Evolutionary conservation across 306 rosid genomes (phyloP).

Genomic region (Hippophae tibetana): DNA sequence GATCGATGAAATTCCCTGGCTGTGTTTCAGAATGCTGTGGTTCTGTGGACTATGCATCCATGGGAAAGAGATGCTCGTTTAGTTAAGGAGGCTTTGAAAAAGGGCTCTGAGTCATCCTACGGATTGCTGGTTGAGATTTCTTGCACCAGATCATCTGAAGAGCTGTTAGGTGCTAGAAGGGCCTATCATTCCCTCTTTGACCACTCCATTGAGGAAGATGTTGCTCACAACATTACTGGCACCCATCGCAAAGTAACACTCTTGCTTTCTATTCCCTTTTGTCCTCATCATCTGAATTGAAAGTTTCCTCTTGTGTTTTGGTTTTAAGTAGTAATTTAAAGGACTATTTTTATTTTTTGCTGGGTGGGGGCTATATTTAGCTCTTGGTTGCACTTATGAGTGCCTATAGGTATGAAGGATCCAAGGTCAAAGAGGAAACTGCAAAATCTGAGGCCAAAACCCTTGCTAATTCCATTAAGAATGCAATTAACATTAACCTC

Average conservation of each 20-base stretch:
- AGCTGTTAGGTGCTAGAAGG: constrained; percentile 73
- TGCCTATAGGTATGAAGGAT: constrained; percentile 91
- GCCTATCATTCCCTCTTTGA: constrained; percentile 95
- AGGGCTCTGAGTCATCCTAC: constrained; percentile 37
- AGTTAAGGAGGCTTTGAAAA: constrained; percentile 54
- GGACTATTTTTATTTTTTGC: background rate
- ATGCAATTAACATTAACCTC: constrained; percentile 32
- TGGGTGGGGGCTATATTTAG: constrained; percentile 26
- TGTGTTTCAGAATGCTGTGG: constrained; percentile 55
- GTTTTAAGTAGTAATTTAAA: background rate
- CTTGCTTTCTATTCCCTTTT: background rate
- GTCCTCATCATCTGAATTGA: background rate
- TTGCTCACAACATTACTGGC: constrained; percentile 49
- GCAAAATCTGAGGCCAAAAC: constrained; percentile 65
- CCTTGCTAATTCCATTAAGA: constrained; percentile 43
- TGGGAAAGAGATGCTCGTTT: constrained; percentile 97
- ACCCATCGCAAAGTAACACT: constrained; percentile 47
- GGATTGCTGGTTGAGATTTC: constrained; percentile 63
- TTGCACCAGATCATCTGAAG: constrained; percentile 74
- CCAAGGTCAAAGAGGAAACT: constrained; percentile 41
- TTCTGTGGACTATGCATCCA: constrained; percentile 84
- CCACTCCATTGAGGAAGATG: constrained; percentile 88
- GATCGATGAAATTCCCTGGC: too few relatives aligned
- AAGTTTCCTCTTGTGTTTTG: background rate
- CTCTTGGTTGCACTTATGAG: constrained; percentile 78